Conservation (phyloP, 1,284 basidiomycete genomes). For the Malassezia furfur region DNA sequence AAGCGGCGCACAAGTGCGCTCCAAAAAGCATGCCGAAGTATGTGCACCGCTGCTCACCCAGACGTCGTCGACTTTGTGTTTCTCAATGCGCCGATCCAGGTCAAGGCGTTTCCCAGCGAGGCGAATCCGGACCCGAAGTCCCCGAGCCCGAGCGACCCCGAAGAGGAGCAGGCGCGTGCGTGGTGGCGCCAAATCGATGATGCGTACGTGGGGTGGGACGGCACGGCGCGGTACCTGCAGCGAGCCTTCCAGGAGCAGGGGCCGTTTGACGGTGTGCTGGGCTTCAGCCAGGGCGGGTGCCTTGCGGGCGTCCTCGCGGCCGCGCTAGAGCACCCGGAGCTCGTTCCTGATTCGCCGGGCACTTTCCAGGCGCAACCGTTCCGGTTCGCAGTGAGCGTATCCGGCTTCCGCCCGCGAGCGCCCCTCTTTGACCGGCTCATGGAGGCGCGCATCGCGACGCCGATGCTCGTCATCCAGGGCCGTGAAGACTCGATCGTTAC, state of each 20-base stretch:
- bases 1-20: conserved; percentile 32
- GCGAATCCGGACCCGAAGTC: conserved; percentile 18
- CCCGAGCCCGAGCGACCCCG: conserved; percentile 34
- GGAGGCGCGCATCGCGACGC: conserved; percentile 31
- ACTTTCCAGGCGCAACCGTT: conserved; percentile 25
- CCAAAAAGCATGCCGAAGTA: conserved; percentile 33
- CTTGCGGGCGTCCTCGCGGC: conserved; percentile 34
- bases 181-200: conserved; percentile 41
- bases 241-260: conserved; percentile 25
- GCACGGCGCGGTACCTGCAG: conserved; percentile 31
- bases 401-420: conserved; percentile 38
- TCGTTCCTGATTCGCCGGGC: conserved; percentile 24
- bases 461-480: conserved; percentile 35
- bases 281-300: conserved; percentile 41
- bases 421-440: conserved; percentile 27
- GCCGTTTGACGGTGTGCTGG: conserved; percentile 43
- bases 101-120: conserved; percentile 20
- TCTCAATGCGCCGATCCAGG: conserved; percentile 39
- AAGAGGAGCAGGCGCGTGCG: conserved; percentile 43
- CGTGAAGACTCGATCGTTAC: conserved; percentile 10
- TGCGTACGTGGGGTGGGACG: conserved; percentile 32
- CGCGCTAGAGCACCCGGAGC: conserved; percentile 34
- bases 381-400: conserved; percentile 38
- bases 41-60: conserved; percentile 6
- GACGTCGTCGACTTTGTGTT: conserved; percentile 43